These are phyloP conservation scores for Pholiota microspora DNA, from an alignment of 768 basidiomycete genomes.

Conservation along the genomic window DNA sequence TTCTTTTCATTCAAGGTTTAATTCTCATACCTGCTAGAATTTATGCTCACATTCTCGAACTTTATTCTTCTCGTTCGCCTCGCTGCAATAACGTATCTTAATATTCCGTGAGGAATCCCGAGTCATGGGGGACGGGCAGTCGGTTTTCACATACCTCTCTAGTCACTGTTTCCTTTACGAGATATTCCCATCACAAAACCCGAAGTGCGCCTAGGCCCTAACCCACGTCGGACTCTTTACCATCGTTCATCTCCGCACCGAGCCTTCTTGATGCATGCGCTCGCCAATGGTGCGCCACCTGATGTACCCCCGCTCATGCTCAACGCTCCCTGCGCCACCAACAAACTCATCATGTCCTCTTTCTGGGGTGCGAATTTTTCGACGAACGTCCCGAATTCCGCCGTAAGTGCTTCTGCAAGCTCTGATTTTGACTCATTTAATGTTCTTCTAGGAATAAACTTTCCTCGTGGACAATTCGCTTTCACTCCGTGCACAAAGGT, in stretches of 20 bases:
- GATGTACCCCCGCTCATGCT: conserved; percentile 1
- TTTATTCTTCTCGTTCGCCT: conserved; percentile 4
- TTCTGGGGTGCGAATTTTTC: background rate
- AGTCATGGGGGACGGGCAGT: conserved; percentile 3
- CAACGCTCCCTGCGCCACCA: background rate
- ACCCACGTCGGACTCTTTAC: background rate
- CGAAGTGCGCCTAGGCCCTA: conserved; percentile 10
- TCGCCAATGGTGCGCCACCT: conserved; percentile 5
- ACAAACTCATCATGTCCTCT: background rate
- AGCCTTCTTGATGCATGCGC: background rate
- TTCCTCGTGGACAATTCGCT: background rate
- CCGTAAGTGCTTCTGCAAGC: background rate
- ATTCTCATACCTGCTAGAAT: background rate
- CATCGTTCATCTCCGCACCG: conserved; percentile 1
- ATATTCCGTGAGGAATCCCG: background rate
- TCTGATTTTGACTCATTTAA: background rate
- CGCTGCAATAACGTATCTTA: background rate
- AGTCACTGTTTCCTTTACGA: conserved; percentile 2
- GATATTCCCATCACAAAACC: conserved; percentile 7
- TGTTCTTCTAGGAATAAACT: background rate
- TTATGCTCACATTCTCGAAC: background rate
- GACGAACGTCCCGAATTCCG: background rate
- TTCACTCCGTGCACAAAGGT: background rate
- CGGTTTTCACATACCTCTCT: conserved; percentile 13
- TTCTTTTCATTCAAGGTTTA: background rate